Conservation (phyloP, 2,329 filamentous ascomycete species). For the Ophiostoma ips region DNA sequence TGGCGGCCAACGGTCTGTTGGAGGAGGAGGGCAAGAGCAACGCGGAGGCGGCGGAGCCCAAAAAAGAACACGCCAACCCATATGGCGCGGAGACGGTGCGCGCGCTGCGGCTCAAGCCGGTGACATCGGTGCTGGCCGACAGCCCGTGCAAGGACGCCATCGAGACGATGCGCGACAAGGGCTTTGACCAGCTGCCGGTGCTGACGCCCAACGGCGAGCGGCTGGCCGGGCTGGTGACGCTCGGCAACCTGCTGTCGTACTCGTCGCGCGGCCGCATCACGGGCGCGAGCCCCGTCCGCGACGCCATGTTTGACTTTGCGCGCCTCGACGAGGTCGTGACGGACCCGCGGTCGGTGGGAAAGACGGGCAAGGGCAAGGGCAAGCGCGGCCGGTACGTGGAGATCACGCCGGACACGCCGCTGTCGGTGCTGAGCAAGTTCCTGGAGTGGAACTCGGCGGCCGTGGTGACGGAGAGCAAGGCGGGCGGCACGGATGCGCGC, state of each 20-base stretch:
- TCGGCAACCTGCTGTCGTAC: slow-evolving; percentile 87
- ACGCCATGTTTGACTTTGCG: slow-evolving; percentile 95
- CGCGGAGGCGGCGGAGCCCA: background rate
- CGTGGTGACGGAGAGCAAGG: slow-evolving; percentile 66
- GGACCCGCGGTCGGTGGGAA: slow-evolving; percentile 45
- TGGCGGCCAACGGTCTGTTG: slow-evolving; percentile 87
- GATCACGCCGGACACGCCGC: slow-evolving; percentile 80
- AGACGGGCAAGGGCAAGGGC: slow-evolving; percentile 14
- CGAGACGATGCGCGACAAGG: slow-evolving; percentile 96
- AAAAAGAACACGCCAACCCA: slow-evolving; percentile 37
- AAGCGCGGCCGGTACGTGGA: slow-evolving; percentile 67
- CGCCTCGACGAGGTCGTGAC: slow-evolving; percentile 80
- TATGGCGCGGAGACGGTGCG: slow-evolving; percentile 69
- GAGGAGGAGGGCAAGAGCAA: slow-evolving; percentile 29
- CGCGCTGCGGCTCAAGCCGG: slow-evolving; percentile 77
- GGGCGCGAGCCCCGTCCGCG: slow-evolving; percentile 57
- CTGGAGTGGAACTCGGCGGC: slow-evolving; percentile 98
- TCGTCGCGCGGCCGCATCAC: slow-evolving; percentile 72
- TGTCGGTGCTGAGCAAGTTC: slow-evolving; percentile 76
- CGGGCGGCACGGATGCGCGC: slow-evolving; percentile 29
- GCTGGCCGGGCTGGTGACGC: slow-evolving; percentile 83
- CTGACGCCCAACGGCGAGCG: slow-evolving; percentile 52
- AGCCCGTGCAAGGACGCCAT: slow-evolving; percentile 74
- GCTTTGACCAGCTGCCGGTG: slow-evolving; percentile 94
- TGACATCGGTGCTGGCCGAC: slow-evolving; percentile 65